Base-by-base conservation (phyloP, 2,329 filamentous ascomycete species). In the Ascosphaera acerosa region DNA sequence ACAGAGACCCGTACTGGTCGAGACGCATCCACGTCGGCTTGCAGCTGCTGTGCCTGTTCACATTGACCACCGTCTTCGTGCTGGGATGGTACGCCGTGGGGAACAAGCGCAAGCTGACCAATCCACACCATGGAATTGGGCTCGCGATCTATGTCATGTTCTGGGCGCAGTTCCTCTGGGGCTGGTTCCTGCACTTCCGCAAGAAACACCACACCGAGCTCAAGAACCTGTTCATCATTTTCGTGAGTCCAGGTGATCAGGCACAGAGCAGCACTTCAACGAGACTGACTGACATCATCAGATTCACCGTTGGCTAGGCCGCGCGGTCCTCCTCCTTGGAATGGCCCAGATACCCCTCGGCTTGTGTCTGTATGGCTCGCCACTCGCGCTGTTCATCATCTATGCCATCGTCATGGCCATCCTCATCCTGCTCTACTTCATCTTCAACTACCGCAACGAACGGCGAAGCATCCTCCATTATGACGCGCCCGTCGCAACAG, bases 341-440 rank as follows among this genome's bases (percentile, higher is more conserved):
- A 70, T 94, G 39, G 64, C 72, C 3, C 87, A 97, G 47, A 68
- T 97, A 7, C 76, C 87, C 0, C 61, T 97, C 1, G 87, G 87
- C 0, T 59, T 97, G 29, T 82, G 82, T 0, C 60, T 97, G 1
- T 97, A 92, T 44, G 87, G 87, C 4, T 91, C 82, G 18, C 84
- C 87, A 4, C 69, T 74, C 43, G 66, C 64, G 22, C 62, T 82
- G 3, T 97, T 94, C 48, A 70, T 97, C 32, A 58, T 94, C 3
- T 97, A 76, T 44, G 64, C 82, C 0, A 38, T 94, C 1, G 84
- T 74, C 59, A 73, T 75, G 48, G 66, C 68, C 17, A 60, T 76
- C 12, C 55, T 92, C 19, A 41, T 92, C 10, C 43, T 81, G 2
- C 39, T 69, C 10, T 92, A 81, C 51, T 89, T 94, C 42, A 58